phyloP scores from a whole-genome alignment of 2,329 filamentous ascomycete species.

The Paecilomyces niveus region DNA sequence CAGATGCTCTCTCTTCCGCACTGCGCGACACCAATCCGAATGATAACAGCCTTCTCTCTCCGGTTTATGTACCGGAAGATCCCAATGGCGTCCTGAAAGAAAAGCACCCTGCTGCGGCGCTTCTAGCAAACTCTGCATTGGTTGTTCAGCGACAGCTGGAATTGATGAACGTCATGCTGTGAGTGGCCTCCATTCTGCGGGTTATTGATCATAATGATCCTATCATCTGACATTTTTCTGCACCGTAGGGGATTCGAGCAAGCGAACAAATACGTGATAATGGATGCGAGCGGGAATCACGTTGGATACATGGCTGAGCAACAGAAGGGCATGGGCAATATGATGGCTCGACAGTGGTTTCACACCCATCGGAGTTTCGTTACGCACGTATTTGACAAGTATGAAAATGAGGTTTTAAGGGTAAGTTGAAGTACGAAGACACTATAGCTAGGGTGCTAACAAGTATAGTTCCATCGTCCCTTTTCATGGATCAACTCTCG shows the following conservation, averaged over 20 bases:
- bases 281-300: conserved; percentile 57
- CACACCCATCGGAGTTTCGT: conserved; percentile 58
- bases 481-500: conserved; percentile 58
- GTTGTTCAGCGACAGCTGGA: conserved; percentile 58
- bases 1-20: conserved; percentile 16
- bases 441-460: conserved; percentile 6
- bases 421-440: conserved; percentile 18
- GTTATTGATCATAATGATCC: neutral
- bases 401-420: conserved; percentile 54
- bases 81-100: conserved; percentile 52
- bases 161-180: conserved; percentile 58
- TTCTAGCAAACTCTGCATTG: conserved; percentile 55
- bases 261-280: conserved; percentile 59
- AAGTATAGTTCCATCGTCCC: conserved; percentile 49
- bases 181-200: conserved; percentile 9
- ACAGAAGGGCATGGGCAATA: conserved; percentile 51
- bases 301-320: conserved; percentile 59
- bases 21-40: conserved; percentile 40
- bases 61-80: conserved; percentile 56
- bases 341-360: conserved; percentile 53
- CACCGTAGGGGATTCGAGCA: conserved; percentile 54
- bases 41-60: conserved; percentile 48
- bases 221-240: conserved; percentile 1
- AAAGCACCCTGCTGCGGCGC: conserved; percentile 50
- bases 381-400: conserved; percentile 56